phyloP scores from a whole-genome alignment of 139 green algal genomes.

The Volvox reticuliferus region DNA sequence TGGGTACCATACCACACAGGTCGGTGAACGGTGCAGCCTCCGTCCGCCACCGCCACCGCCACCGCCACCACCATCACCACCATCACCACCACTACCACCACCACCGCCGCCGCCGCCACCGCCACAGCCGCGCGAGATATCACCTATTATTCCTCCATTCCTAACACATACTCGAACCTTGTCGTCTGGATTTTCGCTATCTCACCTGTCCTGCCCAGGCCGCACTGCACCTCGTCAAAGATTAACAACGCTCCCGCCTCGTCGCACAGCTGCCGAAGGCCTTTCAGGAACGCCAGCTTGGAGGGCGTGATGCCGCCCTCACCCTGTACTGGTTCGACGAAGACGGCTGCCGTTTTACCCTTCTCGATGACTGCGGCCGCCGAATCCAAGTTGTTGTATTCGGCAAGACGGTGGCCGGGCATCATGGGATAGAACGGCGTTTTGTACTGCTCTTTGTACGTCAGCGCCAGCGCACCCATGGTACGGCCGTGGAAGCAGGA shows the following conservation, averaged over 20 bases:
- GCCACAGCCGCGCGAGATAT: too few relatives aligned
- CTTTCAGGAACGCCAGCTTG: conserved; percentile 75
- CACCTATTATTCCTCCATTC: too few relatives aligned
- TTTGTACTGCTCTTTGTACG: conserved; percentile 96
- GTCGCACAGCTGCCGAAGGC: conserved; percentile 94
- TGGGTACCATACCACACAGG: too few relatives aligned
- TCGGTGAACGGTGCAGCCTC: too few relatives aligned
- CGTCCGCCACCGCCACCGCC: too few relatives aligned
- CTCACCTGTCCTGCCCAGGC: conserved; percentile 66
- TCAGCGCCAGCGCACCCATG: conserved; percentile 96
- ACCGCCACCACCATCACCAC: too few relatives aligned
- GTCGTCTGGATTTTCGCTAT: not conserved
- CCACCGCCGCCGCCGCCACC: too few relatives aligned
- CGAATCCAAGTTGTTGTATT: conserved; percentile 84
- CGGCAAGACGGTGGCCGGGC: conserved; percentile 76
- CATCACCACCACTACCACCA: too few relatives aligned
- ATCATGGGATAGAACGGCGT: conserved; percentile 97
- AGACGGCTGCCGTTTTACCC: conserved; percentile 92
- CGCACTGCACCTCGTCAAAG: conserved; percentile 93
- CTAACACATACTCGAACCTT: too few relatives aligned
- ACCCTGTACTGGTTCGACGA: conserved; percentile 98
- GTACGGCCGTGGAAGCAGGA: conserved; percentile 97
- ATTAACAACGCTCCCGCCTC: conserved; percentile 94
- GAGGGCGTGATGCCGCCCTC: conserved; percentile 91
- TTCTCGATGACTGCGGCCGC: conserved; percentile 76